phyloP scores from a whole-genome alignment of 768 basidiomycete genomes.

The Lactifluus pinguis region DNA sequence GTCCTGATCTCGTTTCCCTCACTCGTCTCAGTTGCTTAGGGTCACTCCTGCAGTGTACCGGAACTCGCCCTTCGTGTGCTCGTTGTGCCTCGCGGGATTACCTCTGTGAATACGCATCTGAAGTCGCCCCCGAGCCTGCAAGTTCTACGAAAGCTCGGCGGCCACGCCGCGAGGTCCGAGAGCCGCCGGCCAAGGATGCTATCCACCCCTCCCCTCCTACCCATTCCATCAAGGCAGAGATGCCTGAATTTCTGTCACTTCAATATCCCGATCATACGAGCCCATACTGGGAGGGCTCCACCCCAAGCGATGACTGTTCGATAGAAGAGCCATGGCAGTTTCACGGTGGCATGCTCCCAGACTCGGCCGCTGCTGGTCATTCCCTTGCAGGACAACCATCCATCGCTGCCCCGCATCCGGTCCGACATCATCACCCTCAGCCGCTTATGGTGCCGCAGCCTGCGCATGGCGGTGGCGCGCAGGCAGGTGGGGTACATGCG shows the following conservation, averaged over 20 bases:
- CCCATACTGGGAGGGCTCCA: constrained; percentile 16
- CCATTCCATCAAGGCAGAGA: constrained; percentile 11
- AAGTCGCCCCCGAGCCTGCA: constrained; percentile 14
- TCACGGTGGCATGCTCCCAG: constrained; percentile 1
- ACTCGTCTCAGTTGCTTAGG: background rate
- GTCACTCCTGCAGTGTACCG: constrained; percentile 26
- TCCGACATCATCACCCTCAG: constrained; percentile 4
- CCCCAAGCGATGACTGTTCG: constrained; percentile 16
- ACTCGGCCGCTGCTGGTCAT: background rate
- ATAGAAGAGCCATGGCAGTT: constrained; percentile 19
- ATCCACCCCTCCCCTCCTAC: background rate
- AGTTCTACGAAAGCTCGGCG: constrained; percentile 12
- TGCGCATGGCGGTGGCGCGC: background rate
- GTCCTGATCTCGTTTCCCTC: constrained; percentile 1
- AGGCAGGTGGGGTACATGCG: background rate
- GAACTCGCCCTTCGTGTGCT: constrained; percentile 28
- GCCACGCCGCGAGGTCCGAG: constrained; percentile 8
- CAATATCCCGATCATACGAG: constrained; percentile 12
- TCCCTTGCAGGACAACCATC: constrained; percentile 2
- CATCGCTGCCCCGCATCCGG: constrained; percentile 8
- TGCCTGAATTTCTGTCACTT: constrained; percentile 5
- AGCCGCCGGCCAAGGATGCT: background rate
- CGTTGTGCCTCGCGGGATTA: constrained; percentile 30
- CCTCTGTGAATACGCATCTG: constrained; percentile 27
- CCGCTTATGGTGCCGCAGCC: background rate